These are phyloP conservation scores for Agapanthus africanus DNA, from an alignment of 106 monocot genomes.

Conservation along the genomic window DNA sequence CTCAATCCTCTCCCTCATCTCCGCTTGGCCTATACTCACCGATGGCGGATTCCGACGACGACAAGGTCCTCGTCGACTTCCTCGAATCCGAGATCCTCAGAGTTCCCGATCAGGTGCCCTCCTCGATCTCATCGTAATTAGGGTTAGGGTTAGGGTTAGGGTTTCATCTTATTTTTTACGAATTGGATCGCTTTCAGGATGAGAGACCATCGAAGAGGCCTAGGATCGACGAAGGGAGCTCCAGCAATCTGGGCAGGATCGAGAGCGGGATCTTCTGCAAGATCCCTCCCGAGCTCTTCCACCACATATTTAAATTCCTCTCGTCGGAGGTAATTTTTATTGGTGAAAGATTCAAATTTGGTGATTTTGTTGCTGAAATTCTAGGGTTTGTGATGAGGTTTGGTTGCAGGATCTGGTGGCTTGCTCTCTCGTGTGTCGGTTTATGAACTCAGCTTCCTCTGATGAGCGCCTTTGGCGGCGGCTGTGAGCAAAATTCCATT, in stretches of 20 bases:
- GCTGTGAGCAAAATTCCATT: conserved; percentile 59
- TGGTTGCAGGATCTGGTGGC: conserved; percentile 64
- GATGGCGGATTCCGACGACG: conserved; percentile 39
- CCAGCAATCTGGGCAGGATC: conserved; percentile 19
- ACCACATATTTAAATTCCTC: conserved; percentile 90
- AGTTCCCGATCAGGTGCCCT: conserved; percentile 11
- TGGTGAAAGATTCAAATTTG: background rate
- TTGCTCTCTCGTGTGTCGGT: conserved; percentile 71
- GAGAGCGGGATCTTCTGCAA: conserved; percentile 53
- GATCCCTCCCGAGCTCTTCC: conserved; percentile 85
- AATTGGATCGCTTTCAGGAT: background rate
- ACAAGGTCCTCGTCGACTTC: conserved; percentile 57
- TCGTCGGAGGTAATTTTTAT: conserved; percentile 63
- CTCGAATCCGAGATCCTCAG: conserved; percentile 91
- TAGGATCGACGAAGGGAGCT: conserved; percentile 23
- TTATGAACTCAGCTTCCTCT: conserved; percentile 69
- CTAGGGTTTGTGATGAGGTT: background rate
- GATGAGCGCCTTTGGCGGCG: conserved; percentile 98
- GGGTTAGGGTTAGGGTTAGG: conserved; percentile 14
- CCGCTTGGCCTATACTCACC: background rate
- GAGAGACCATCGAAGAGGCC: conserved; percentile 30
- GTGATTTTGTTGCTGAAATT: background rate
- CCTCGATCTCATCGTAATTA: background rate
- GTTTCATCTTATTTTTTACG: background rate
- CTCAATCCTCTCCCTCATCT: background rate